Conservation (phyloP, 345 rosid species). For the Heritiera littoralis region DNA sequence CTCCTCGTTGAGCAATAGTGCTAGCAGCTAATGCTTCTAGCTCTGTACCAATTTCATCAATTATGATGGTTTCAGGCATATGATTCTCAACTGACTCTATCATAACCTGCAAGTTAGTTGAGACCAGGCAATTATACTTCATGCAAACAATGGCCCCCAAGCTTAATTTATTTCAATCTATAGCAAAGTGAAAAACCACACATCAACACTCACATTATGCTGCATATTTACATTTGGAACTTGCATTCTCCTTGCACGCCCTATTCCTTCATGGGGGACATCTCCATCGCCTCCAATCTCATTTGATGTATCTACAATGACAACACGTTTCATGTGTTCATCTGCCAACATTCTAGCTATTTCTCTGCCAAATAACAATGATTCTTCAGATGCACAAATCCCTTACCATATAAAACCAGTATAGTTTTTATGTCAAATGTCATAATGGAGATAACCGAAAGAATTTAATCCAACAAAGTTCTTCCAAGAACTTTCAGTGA, state of each 20-base stretch:
- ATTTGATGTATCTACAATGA: constrained; percentile 85
- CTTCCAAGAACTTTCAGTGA: background rate
- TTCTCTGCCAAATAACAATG: constrained; percentile 49
- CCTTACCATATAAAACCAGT: background rate
- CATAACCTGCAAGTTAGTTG: constrained; percentile 64
- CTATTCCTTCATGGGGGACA: constrained; percentile 89
- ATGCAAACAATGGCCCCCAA: background rate
- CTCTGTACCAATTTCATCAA: constrained; percentile 96
- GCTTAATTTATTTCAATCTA: background rate
- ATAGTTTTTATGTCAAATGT: background rate
- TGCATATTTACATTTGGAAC: constrained; percentile 92
- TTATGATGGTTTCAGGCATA: constrained; percentile 92
- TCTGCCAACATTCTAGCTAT: constrained; percentile 91
- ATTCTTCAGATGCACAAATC: constrained; percentile 22
- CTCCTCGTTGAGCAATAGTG: constrained; percentile 98
- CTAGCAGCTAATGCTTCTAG: constrained; percentile 98
- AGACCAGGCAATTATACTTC: constrained; percentile 9
- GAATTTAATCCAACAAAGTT: background rate
- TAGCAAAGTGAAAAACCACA: constrained; percentile 2
- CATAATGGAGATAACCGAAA: background rate
- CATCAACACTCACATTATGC: constrained; percentile 63
- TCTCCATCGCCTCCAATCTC: constrained; percentile 99
- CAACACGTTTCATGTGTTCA: constrained; percentile 83
- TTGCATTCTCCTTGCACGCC: constrained; percentile 97
- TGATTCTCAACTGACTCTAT: constrained; percentile 99